Base-by-base conservation (phyloP, 805 yeast species). In the Metschnikowia baotianmanensis region DNA sequence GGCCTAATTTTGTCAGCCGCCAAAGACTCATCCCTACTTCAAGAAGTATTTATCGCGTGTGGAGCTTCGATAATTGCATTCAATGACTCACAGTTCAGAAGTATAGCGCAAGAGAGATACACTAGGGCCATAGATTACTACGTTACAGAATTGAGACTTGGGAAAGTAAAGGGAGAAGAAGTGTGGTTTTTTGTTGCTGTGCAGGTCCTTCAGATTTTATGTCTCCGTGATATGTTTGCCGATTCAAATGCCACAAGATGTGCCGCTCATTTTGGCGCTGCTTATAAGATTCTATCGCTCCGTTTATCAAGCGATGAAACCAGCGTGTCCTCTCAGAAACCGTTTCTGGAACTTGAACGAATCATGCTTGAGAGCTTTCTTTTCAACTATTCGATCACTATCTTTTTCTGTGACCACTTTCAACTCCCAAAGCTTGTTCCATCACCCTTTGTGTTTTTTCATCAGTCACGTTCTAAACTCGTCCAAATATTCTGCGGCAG, bases 121-220 rank as follows among this genome's bases (percentile, higher is more conserved):
- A 38, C 26, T 3, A 20, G 23, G 27, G 51, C 53, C 5, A 32
- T 49, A 11, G 23, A 18, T 18, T 18, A 36, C 24, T 49, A 44
- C 21, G 15, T 46, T 13, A 21, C n/a, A 4, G 38, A 31, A 20
- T 24, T 49, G 27, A 44, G 40, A 13, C 25, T 19, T 10, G 51
- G 43, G 3, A 25, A 19, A 6, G 27, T 43, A 5, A 30, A 39
- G 12, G 43, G 42, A 13, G 38, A 31, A n/a, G 51, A 49, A 19
- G 46, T 40, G 22, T 49, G 53, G 53, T 43, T 49, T 31, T 43
- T 49, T 16, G 50, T 49, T 4, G 53, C 53, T 3, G 53, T 46
- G 13, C 53, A 49, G 31, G 49, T 47, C 4, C 48, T 49, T 7
- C 53, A 49, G 20, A 42, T 40, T 3, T 37, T 47, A 13, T 44